Evolutionary conservation across 805 yeast species (phyloP).

Genomic region (Brettanomyces naardenensis): DNA sequence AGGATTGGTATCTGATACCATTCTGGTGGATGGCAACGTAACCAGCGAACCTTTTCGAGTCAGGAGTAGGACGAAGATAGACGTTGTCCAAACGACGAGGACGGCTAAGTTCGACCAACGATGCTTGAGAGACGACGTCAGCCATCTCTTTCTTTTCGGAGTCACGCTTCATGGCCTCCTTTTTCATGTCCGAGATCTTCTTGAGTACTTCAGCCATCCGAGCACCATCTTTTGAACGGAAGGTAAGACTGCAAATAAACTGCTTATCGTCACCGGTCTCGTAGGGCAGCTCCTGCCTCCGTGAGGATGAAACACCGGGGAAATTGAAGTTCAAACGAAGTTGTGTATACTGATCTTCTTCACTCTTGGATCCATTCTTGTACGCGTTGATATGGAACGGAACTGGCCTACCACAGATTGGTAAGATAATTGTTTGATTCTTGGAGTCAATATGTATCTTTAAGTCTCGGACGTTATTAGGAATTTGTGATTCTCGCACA

Average conservation of each 20-base stretch:
- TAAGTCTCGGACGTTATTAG: slow-evolving; percentile 72
- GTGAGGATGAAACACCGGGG: slow-evolving; percentile 61
- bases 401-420: slow-evolving; percentile 92
- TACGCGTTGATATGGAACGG: slow-evolving; percentile 95
- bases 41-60: slow-evolving; percentile 93
- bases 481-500: slow-evolving; percentile 88
- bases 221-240: slow-evolving; percentile 85
- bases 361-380: slow-evolving; percentile 90
- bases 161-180: slow-evolving; percentile 84
- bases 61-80: slow-evolving; percentile 92
- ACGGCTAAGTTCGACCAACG: slow-evolving; percentile 74
- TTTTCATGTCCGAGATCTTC: slow-evolving; percentile 86
- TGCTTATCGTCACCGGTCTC: slow-evolving; percentile 83
- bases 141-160: slow-evolving; percentile 86
- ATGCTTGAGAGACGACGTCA: slow-evolving; percentile 91
- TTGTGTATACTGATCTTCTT: slow-evolving; percentile 92
- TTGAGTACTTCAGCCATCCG: slow-evolving; percentile 86
- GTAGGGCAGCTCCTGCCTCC: slow-evolving; percentile 78
- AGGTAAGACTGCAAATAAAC: slow-evolving; percentile 77
- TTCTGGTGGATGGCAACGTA: slow-evolving; percentile 86
- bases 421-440: slow-evolving; percentile 81
- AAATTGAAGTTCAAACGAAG: slow-evolving; percentile 86
- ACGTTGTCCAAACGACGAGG: slow-evolving; percentile 83
- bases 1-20: slow-evolving; percentile 89
- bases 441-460: slow-evolving; percentile 82